Base-by-base conservation (phyloP, 805 yeast species). In the Nakazawaea anatomiae region DNA sequence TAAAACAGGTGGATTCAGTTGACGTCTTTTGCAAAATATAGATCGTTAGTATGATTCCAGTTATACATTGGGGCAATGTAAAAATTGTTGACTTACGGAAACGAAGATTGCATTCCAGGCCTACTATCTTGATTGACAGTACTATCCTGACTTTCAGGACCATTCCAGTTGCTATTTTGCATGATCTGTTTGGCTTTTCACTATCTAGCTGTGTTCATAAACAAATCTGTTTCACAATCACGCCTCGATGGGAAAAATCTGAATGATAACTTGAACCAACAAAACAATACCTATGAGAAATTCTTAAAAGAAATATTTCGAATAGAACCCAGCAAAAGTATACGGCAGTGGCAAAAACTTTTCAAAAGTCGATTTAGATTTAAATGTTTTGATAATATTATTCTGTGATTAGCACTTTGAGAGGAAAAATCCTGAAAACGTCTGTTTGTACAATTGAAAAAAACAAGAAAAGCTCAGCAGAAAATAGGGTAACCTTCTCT, bases 1-100 rank as follows among this genome's bases (percentile, higher is more conserved):
- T 54, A 80, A 69, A 14, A 79, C 82, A 9, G 82, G 80, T 46
- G 70, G 68, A 55, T 55, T 58, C 54, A 55, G 78, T 62, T 76
- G 83, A 60, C 80, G 82, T 57, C 83, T 18, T 18, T 18, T 78
- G 54, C n/a, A 46, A 34, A 32, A 5, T 4, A 35, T 31, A 3
- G 12, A 2, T 44, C 12, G 47, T 35, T 44, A 44, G 46, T 44
- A 44, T 11, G 7, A 10, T 18, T 18, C 25, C 25, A 18, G 25
- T 18, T 18, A 18, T 18, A 18, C 25, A 18, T 18, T 18, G 25
- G 25, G 25, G 8, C 35, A 32, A 32, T 32, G 11, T 9, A 32
- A 11, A 9, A 32, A 11, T 11, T 34, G 6, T 28, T 32, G 14
- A 61, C 67, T 49, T 52, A 63, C 66, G 57, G 60, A 56, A 58